phyloP scores from a whole-genome alignment of 2,329 filamentous ascomycete species.

The Tolypocladium endophyticum region DNA sequence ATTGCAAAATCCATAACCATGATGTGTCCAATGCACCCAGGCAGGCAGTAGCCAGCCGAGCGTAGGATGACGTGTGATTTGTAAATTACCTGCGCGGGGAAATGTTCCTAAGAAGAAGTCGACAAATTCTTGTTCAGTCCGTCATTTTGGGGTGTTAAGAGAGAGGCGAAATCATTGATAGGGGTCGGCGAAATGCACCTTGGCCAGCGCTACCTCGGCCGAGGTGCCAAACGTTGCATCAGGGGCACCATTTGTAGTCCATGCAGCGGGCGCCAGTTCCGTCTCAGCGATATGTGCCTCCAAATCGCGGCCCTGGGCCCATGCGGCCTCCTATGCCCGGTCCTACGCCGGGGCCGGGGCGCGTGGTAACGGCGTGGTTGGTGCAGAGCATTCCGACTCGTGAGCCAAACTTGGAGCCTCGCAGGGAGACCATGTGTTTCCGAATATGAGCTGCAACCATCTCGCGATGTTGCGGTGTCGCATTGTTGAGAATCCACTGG shows the following conservation, averaged over 20 bases:
- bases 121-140: constrained; percentile 33
- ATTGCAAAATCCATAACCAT: constrained; percentile 52
- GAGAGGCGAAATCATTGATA: constrained; percentile 17
- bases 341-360: constrained; percentile 74
- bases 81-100: constrained; percentile 42
- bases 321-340: constrained; percentile 49
- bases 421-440: constrained; percentile 98
- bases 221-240: not conserved
- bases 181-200: constrained; percentile 10
- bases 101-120: constrained; percentile 35
- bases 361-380: constrained; percentile 81
- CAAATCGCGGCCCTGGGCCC: constrained; percentile 48
- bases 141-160: constrained; percentile 22
- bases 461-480: constrained; percentile 79
- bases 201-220: not conserved
- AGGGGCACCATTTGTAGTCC: not conserved
- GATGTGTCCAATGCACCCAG: constrained; percentile 49
- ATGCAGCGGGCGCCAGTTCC: not conserved
- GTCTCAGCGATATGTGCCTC: constrained; percentile 43
- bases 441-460: constrained; percentile 88
- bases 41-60: constrained; percentile 36
- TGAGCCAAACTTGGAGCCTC: constrained; percentile 96
- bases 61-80: constrained; percentile 48
- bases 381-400: constrained; percentile 98
- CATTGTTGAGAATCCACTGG: constrained; percentile 91